Conservation (phyloP, 1,139 yeast genomes). For the Pichiaceae sp. region DNA sequence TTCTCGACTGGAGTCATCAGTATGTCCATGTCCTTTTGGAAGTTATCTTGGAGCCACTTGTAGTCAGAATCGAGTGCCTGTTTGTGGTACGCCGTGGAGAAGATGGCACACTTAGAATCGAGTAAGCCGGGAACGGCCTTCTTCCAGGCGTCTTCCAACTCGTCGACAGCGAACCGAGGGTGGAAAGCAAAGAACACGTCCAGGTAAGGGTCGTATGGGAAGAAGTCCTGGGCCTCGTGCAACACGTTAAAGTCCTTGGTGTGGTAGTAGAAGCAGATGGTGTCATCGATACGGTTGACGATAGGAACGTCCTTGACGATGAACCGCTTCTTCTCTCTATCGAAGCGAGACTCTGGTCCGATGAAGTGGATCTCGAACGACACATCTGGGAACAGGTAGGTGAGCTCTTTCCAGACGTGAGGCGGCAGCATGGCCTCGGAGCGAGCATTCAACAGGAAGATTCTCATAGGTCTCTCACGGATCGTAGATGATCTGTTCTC, state of each 20-base stretch:
- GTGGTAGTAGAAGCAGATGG: conserved; percentile 70
- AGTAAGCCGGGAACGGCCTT: conserved; percentile 77
- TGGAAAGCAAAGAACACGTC: conserved; percentile 91
- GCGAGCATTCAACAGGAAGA: conserved; percentile 84
- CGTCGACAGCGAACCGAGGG: conserved; percentile 87
- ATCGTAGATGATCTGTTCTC: conserved; percentile 47
- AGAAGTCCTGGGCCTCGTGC: conserved; percentile 86
- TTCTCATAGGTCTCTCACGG: conserved; percentile 83
- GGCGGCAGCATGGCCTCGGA: conserved; percentile 93
- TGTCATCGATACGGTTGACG: conserved; percentile 66
- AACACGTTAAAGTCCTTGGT: conserved; percentile 86
- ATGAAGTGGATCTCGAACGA: conserved; percentile 82
- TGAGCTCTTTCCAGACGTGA: conserved; percentile 92
- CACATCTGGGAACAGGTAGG: conserved; percentile 75
- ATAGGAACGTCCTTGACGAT: conserved; percentile 51
- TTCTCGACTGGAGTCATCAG: conserved; percentile 70
- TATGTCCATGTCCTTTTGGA: conserved; percentile 70
- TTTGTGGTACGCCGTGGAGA: conserved; percentile 83
- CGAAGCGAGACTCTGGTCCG: conserved; percentile 87
- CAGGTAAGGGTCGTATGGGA: conserved; percentile 95
- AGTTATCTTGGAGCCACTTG: conserved; percentile 58
- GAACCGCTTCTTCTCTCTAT: conserved; percentile 50
- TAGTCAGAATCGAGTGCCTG: conserved; percentile 64
- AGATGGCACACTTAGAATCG: conserved; percentile 88
- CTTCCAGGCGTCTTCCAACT: conserved; percentile 70